Evolutionary conservation across 2,329 filamentous ascomycete genomes (phyloP), one percentile per base, ranked within the genome.

Genomic region (Teratosphaeria viscida): DNA sequence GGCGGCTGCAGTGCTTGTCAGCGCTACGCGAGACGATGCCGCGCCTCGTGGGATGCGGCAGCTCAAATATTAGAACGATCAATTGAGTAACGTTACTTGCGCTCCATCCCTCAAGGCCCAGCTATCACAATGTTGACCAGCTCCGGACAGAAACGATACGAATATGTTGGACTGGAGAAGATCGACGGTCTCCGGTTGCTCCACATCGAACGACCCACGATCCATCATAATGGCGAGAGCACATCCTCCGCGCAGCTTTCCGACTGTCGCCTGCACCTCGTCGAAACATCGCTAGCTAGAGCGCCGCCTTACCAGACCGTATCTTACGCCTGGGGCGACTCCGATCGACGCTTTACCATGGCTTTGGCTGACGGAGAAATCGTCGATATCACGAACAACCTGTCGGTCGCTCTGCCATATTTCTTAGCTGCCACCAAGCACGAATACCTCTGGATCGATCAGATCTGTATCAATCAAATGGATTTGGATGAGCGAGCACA

Each of bases 381-480:
- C 49, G 19, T 53, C 49, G 49, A 26, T 53, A 6, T 53, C 5
- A 53, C 49, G 4, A 19, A 10, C 16, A 27, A 53, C 5, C 49
- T 53, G 23, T 53, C 19, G 23, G 16, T 19, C 26, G 49, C 49
- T 26, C 49, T 53, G 23, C 19, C 29, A 39, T 52, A 35, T 11
- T 34, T 47, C n/a, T 34, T 23, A 16, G 55, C 6, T 8, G 19
- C 16, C 27, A 43, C 7, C 14, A 43, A 37, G 27, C 49, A 39
- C 35, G 35, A n/a, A 3, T 56, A 39, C 16, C 55, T 63, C 6
- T 64, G 62, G 62, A 27, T 60, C 2, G 62, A 63, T 49, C 56
- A 53, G 49, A 52, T 64, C 16, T 64, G 61, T 56, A 63, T 63
- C 35, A 57, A 64, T 47, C 62, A 64, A 35, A 37, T 27, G 12